Base-by-base conservation (phyloP, 768 basidiomycete genomes). In the Xerocomellus chrysenteron region DNA sequence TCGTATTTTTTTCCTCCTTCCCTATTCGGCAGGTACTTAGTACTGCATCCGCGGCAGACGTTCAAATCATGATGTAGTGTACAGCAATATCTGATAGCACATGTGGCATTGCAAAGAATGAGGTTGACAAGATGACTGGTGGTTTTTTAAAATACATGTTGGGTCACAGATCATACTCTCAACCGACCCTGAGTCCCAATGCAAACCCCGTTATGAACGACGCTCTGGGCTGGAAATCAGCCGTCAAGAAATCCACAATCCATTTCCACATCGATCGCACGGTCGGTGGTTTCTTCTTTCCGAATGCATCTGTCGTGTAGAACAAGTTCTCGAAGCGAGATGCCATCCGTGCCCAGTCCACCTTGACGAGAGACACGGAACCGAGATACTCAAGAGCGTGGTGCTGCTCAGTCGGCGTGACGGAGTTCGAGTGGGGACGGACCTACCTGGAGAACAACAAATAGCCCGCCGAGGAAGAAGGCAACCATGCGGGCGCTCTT, bases 171-270 rank as follows among this genome's bases (percentile, higher is more conserved):
- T 52, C 17, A 32, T 47, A 8, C 47, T 17, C 43, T 77, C 71
- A 96, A 51, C 94, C 94, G 19, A 97, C 70, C 49, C 94, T 79
- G 47, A 98, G 63, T 11, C 95, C 95, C 30, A 98, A 75, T 1
- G 77, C 80, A 55, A 97, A 78, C 10, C 95, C 95, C 5, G 86
- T 92, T 35, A 94, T 64, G 73, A 97, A 97, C 14, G 90, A 87
- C 2, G 94, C 94, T 58, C 94, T 76, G 43, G 87, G 89, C 66
- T 94, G 95, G 73, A 98, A 95, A 68, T 97, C 92, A 8, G 94
- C 90, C 0, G 90, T 91, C 70, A 98, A 74, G 75, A 98, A 97
- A 71, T 92, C 77, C 24, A 89, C 70, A 24, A 86, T 61, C 81
- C 86, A 85, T 39, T 68, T 78, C 82, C 88, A 92, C 26, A 89